phyloP scores from a whole-genome alignment of 2,329 filamentous ascomycete genomes.

The Phialemonium atrogriseum region DNA sequence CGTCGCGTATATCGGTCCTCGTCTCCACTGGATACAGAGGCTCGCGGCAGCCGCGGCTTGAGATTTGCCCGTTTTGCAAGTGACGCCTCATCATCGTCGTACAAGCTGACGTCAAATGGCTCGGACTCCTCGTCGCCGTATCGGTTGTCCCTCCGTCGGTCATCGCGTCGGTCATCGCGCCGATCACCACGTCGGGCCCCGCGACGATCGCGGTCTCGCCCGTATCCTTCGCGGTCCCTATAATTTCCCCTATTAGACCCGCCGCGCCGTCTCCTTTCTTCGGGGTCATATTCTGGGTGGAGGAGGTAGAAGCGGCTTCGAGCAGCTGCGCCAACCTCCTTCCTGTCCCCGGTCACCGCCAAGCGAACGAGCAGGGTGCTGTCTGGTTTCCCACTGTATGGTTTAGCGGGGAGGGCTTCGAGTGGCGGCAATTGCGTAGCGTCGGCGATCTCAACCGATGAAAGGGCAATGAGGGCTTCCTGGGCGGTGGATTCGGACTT shows the following conservation, averaged over 20 bases:
- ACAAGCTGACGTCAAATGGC: slow-evolving; percentile 65
- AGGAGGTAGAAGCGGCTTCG: slow-evolving; percentile 87
- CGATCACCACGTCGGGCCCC: slow-evolving; percentile 24
- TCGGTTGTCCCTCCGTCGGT: slow-evolving; percentile 50
- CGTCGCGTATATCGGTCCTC: slow-evolving; percentile 18
- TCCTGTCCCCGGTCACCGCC: slow-evolving; percentile 68
- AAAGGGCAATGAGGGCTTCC: slow-evolving; percentile 46
- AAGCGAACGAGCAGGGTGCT: slow-evolving; percentile 63
- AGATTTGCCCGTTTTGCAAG: slow-evolving; percentile 20
- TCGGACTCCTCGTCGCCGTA: slow-evolving; percentile 46
- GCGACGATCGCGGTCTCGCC: slow-evolving; percentile 18
- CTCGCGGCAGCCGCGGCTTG: slow-evolving; percentile 12
- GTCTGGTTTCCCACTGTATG: slow-evolving; percentile 59
- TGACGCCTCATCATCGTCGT: slow-evolving; percentile 58
- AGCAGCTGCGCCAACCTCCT: slow-evolving; percentile 67
- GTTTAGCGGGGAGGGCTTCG: slow-evolving; percentile 62
- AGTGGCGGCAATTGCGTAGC: slow-evolving; percentile 47
- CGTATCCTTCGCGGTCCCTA: slow-evolving; percentile 44
- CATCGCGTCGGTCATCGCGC: slow-evolving; percentile 25
- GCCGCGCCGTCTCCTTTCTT: slow-evolving; percentile 56
- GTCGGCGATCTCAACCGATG: slow-evolving; percentile 43
- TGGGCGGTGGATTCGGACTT: slow-evolving; percentile 41
- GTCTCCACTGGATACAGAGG: slow-evolving; percentile 16
- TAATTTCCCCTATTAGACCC: slow-evolving; percentile 43
- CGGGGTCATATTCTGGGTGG: slow-evolving; percentile 81